A percentile compares a stretch with the other conserved stretches of the same genome.
Conservation (phyloP, 2,329 filamentous ascomycete genomes). For the Malbranchea zuffiana region DNA sequence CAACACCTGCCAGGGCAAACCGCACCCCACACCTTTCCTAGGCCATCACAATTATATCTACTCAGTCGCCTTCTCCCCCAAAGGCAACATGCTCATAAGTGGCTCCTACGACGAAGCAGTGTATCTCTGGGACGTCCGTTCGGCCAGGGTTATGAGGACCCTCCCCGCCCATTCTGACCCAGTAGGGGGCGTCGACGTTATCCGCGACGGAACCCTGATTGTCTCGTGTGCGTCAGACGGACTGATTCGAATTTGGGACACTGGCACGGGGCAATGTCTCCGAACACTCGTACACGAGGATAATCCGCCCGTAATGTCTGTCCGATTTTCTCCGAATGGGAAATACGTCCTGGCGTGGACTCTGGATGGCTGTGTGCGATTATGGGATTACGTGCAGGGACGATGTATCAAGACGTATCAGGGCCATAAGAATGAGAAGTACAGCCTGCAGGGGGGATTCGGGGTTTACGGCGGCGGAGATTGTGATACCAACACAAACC, state of each 20-base stretch:
- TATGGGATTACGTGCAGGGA: constrained; percentile 93
- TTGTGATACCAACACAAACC: constrained; percentile 3
- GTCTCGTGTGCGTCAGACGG: constrained; percentile 88
- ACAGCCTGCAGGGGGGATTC: constrained; percentile 76
- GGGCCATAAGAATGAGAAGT: constrained; percentile 74
- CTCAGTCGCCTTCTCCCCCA: constrained; percentile 88
- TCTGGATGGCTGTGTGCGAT: constrained; percentile 74
- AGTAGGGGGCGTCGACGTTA: constrained; percentile 86
- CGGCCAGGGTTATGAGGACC: constrained; percentile 75
- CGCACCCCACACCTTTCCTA: constrained; percentile 52
- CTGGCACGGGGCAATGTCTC: constrained; percentile 84
- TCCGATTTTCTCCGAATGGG: constrained; percentile 89
- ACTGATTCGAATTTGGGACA: constrained; percentile 90
- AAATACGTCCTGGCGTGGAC: constrained; percentile 87
- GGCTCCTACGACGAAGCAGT: constrained; percentile 96
- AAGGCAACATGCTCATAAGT: constrained; percentile 91
- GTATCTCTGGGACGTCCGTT: constrained; percentile 90
- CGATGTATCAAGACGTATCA: constrained; percentile 95
- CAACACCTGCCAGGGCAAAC: constrained; percentile 35
- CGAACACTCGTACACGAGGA: constrained; percentile 94
- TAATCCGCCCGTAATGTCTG: constrained; percentile 77
- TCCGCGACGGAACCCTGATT: constrained; percentile 80
- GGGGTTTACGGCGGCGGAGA: constrained; percentile 45
- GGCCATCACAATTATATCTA: constrained; percentile 97
- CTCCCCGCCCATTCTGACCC: constrained; percentile 92